Conservation (phyloP, 495 filamentous ascomycete species). For the Talaromyces stipitatus region DNA sequence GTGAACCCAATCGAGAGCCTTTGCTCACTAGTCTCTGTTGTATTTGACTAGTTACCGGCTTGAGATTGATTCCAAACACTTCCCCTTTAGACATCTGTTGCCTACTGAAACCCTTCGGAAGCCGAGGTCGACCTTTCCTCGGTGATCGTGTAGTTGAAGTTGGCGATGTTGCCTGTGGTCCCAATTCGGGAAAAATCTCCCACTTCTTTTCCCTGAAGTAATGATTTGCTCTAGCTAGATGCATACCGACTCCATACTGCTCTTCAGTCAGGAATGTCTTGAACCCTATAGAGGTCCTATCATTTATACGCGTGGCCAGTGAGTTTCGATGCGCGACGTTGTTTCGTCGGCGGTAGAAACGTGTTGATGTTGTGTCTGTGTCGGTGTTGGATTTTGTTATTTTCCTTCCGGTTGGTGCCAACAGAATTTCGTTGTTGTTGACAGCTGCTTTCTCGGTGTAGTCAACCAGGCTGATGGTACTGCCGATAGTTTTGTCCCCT, state of each 20-base stretch:
- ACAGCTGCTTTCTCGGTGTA: background rate
- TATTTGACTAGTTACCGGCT: background rate
- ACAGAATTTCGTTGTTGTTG: background rate
- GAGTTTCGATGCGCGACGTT: background rate
- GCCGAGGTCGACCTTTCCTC: conserved; percentile 14
- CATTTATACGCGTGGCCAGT: background rate
- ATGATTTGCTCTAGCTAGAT: conserved; percentile 19
- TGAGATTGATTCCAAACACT: background rate
- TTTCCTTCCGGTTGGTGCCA: background rate
- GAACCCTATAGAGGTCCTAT: conserved; percentile 8
- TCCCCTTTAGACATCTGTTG: background rate
- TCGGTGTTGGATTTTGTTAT: background rate
- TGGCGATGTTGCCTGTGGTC: conserved; percentile 16
- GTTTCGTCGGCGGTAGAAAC: background rate
- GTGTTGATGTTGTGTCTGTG: background rate
- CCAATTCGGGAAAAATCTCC: conserved; percentile 42
- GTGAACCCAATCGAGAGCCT: conserved; percentile 1
- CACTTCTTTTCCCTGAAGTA: conserved; percentile 44
- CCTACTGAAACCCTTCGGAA: background rate
- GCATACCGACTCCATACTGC: conserved; percentile 18
- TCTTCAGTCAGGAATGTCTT: conserved; percentile 20
- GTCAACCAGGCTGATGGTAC: conserved; percentile 8
- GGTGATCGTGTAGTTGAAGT: conserved; percentile 8
- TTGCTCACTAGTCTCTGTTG: conserved; percentile 1
- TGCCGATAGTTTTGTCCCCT: too few species aligned